A percentile compares a stretch with the other conserved stretches of the same genome.
phyloP scores from a whole-genome alignment of 179 eudicot genomes.

The Carnegiea gigantea region DNA sequence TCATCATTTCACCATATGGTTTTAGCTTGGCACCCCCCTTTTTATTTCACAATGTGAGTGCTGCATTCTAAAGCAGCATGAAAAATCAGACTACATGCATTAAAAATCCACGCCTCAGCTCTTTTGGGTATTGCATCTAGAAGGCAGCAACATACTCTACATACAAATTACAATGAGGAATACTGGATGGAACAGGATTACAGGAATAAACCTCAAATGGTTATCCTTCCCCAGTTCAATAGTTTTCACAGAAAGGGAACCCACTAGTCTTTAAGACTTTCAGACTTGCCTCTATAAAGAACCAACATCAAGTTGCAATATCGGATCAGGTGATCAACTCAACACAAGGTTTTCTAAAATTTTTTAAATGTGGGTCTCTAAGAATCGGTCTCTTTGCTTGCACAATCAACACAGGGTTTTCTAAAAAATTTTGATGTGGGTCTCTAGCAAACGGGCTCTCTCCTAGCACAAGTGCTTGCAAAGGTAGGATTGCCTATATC shows the following conservation, averaged over 20 bases:
- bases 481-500: no score
- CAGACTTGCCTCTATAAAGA: background rate
- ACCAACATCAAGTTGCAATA: background rate
- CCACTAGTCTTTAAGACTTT: background rate
- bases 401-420: no score
- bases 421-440: no score
- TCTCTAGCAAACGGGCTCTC: no score
- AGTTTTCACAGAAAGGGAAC: background rate
- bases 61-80: background rate
- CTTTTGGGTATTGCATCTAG: conserved; percentile 1
- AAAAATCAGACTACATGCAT: background rate
- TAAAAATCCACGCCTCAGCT: background rate
- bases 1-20: background rate
- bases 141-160: background rate
- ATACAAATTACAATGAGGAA: background rate
- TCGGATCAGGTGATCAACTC: background rate
- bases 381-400: no score
- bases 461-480: no score
- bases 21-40: background rate
- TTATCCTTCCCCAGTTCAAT: background rate
- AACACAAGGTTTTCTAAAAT: no score
- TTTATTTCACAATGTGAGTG: background rate
- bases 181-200: background rate
- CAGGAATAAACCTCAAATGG: background rate
- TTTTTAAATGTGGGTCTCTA: no score